Evolutionary conservation across 1,284 basidiomycete species (phyloP), one percentile per base, ranked within the genome.

Genomic region (Microstroma glucosiphilum): DNA sequence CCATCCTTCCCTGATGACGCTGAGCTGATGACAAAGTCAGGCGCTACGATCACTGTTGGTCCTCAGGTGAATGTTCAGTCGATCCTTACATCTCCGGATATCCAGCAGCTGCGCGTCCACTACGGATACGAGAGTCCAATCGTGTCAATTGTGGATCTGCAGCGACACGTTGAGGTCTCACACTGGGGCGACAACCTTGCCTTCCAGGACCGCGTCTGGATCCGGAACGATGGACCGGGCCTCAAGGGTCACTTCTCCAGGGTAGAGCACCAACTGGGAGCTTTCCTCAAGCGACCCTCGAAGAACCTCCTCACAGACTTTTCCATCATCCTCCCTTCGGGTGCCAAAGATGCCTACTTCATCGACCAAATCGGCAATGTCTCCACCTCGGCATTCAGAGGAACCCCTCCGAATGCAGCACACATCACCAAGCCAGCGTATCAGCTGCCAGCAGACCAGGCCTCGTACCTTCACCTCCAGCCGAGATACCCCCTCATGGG

Each of bases 141-240:
- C 49, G 80, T 92, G 13, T 87, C 90, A 66, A 82, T 96, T 60
- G 84, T 84, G 21, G 86, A 83, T 30, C 84, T 94, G 55, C 84
- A 86, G 61, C 87, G 96, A 54, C 79, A 84, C 0, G 92, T 89
- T 1, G 92, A 98, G 81, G 87, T 98, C 70, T 92, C 90, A 67
- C 94, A 98, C 79, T 98, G 94, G 96, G 92, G 93, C 49, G 86
- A 87, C 57, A 96, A 94, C 79, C 80, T 98, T 49, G 94, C 96
- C 75, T 88, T 94, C 55, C 86, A 96, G 79, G 93, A 99, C 80
- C 86, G 89, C 56, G 86, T 96, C 65, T 79, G 85, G 64, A 82
- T 98, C 21, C 85, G 86, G 77, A 98, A 98, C 78, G 88, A 87
- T 62, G 94, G 94, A 0, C 90, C 94, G 13, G 80, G 91, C 57